Conservation (phyloP, 768 basidiomycete genomes). For the Polyporus arcularius region DNA sequence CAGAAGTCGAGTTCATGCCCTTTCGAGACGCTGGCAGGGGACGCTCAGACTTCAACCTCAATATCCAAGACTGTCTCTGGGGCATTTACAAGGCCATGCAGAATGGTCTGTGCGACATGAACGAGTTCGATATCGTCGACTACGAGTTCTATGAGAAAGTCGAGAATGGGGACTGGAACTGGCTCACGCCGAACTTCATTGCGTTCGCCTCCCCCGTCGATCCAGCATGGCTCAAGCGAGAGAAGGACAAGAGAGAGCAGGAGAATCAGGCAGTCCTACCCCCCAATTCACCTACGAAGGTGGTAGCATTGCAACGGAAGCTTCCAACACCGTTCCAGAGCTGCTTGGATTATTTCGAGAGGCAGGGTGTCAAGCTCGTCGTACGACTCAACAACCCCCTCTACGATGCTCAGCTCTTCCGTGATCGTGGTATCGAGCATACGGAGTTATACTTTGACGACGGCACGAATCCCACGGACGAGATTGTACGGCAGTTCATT, state of each 20-base stretch:
- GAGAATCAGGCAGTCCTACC: conserved; percentile 15
- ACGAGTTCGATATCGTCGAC: conserved; percentile 89
- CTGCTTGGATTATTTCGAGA: conserved; percentile 92
- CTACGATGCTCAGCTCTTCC: conserved; percentile 81
- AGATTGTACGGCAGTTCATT: conserved; percentile 91
- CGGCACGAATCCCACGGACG: conserved; percentile 95
- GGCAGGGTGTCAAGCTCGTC: conserved; percentile 84
- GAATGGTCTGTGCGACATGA: conserved; percentile 90
- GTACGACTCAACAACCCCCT: conserved; percentile 92
- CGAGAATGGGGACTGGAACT: conserved; percentile 95
- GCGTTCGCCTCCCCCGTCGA: conserved; percentile 94
- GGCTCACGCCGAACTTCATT: conserved; percentile 89
- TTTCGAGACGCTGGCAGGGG: conserved; percentile 96
- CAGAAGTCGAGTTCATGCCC: conserved; percentile 89
- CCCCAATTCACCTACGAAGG: conserved; percentile 25
- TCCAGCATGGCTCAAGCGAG: conserved; percentile 72
- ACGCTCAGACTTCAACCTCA: conserved; percentile 89
- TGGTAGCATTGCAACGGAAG: conserved; percentile 70
- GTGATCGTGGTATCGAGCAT: conserved; percentile 84
- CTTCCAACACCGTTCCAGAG: conserved; percentile 81
- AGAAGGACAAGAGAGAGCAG: conserved; percentile 61
- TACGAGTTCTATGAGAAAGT: conserved; percentile 96
- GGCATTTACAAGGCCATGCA: conserved; percentile 89
- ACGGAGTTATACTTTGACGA: conserved; percentile 97
- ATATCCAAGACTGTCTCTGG: conserved; percentile 90